Evolutionary conservation across 2,329 filamentous ascomycete species (phyloP).

Genomic region (Botrytis squamosa): DNA sequence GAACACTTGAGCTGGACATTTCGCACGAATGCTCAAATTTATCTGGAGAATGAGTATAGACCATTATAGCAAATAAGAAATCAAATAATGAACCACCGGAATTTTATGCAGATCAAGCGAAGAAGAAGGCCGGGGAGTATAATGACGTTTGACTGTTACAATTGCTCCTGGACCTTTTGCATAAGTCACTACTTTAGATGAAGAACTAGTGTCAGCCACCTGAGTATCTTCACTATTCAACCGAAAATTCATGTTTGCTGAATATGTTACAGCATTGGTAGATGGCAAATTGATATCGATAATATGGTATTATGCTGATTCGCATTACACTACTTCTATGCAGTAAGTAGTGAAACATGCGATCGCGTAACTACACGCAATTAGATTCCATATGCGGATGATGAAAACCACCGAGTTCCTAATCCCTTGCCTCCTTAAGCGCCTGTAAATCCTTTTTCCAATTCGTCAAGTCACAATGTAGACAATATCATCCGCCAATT

Average conservation of each 20-base stretch:
- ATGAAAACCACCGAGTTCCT: not conserved
- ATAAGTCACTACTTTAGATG: not conserved
- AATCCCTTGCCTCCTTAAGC: not conserved
- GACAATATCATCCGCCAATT: not conserved
- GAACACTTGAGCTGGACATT: not conserved
- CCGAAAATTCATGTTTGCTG: too few relatives aligned
- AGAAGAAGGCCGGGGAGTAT: not conserved
- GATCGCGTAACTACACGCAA: not conserved
- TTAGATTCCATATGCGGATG: not conserved
- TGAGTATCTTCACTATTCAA: not conserved
- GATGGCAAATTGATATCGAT: not conserved
- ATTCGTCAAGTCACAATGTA: not conserved
- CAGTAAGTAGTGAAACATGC: not conserved
- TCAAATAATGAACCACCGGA: too few relatives aligned
- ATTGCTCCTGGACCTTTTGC: not conserved
- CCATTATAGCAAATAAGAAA: not conserved
- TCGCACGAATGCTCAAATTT: slow-evolving; percentile 43
- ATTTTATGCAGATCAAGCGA: not conserved
- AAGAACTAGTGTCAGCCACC: too few relatives aligned
- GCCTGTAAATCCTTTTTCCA: not conserved
- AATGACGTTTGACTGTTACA: not conserved
- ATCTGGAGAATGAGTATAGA: slow-evolving; percentile 62
- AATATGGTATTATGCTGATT: not conserved
- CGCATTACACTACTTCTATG: not conserved
- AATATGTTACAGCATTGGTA: not conserved